Percentiles rank a stretch among this genome's conserved stretches.
Conservation (phyloP, 352 stramenopile genomes). For the Phytophthora sojae region DNA sequence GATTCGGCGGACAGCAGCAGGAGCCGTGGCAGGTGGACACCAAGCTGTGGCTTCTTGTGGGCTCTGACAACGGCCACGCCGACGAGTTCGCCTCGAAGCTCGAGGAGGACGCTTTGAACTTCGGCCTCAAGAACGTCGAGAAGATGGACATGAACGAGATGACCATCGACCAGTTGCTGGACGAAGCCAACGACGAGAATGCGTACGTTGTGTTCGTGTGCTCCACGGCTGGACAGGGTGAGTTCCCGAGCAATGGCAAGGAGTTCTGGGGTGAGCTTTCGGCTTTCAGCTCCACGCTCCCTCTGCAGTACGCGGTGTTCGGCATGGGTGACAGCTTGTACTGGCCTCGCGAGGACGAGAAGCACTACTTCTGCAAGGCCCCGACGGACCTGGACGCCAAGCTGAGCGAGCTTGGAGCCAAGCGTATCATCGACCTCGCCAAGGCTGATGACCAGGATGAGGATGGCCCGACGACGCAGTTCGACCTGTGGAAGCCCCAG, state of each 20-base stretch:
- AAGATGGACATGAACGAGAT: constrained; percentile 90
- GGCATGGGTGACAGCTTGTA: constrained; percentile 84
- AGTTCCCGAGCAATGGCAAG: constrained; percentile 84
- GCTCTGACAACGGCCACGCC: constrained; percentile 77
- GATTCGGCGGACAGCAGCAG: constrained; percentile 54
- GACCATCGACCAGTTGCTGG: constrained; percentile 64
- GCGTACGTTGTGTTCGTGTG: constrained; percentile 81
- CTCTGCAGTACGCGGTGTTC: constrained; percentile 81
- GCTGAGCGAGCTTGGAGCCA: constrained; percentile 75
- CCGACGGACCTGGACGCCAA: constrained; percentile 76
- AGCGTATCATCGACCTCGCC: constrained; percentile 57
- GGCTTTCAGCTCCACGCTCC: constrained; percentile 63
- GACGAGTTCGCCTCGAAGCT: constrained; percentile 81
- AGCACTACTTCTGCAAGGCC: constrained; percentile 88
- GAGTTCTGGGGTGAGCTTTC: constrained; percentile 80
- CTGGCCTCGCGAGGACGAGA: constrained; percentile 83
- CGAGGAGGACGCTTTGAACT: constrained; percentile 69
- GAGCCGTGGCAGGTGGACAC: constrained; percentile 75
- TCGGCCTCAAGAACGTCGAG: constrained; percentile 79
- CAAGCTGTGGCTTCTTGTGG: constrained; percentile 81
- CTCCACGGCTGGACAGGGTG: constrained; percentile 81
- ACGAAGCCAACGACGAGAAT: constrained; percentile 77
- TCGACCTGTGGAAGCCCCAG: constrained; percentile 74
- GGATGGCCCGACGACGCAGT: constrained; percentile 79
- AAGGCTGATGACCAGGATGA: constrained; percentile 87